Conservation (phyloP, 495 filamentous ascomycete species). For the Pyrenopolyporus hunteri region DNA sequence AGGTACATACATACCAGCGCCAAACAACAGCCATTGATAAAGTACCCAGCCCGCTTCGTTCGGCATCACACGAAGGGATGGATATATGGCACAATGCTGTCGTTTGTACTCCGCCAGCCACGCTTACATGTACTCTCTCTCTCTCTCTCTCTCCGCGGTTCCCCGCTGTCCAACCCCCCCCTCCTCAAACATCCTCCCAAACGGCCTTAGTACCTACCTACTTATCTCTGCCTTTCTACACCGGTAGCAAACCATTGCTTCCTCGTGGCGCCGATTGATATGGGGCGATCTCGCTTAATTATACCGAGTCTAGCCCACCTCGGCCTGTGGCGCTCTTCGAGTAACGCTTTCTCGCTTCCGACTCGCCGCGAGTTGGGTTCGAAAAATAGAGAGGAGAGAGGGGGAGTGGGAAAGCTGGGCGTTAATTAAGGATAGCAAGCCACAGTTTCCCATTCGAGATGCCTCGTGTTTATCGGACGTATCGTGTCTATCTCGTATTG, state of each 20-base stretch:
- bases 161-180: neutral
- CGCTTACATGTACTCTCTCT: too few species aligned
- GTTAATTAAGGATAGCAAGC: constrained; percentile 7
- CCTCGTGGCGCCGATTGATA: neutral
- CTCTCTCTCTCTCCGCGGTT: neutral
- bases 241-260: neutral
- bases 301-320: neutral
- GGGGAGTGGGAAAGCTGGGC: neutral
- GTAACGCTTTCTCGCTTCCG: constrained; percentile 10
- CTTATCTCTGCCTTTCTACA: neutral
- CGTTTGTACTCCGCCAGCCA: too few species aligned
- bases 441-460: constrained; percentile 12
- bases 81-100: too few species aligned
- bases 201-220: neutral
- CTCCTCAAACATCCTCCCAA: neutral
- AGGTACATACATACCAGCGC: too few species aligned
- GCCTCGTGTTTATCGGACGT: neutral
- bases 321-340: neutral
- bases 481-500: constrained; percentile 4
- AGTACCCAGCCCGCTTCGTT: too few species aligned
- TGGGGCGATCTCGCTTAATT: neutral
- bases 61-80: too few species aligned
- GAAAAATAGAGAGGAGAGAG: too few species aligned
- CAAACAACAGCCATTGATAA: too few species aligned
- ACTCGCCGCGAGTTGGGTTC: constrained; percentile 5